phyloP scores from a whole-genome alignment of 148 eudicot genomes.

The Arctostaphylos glauca region DNA sequence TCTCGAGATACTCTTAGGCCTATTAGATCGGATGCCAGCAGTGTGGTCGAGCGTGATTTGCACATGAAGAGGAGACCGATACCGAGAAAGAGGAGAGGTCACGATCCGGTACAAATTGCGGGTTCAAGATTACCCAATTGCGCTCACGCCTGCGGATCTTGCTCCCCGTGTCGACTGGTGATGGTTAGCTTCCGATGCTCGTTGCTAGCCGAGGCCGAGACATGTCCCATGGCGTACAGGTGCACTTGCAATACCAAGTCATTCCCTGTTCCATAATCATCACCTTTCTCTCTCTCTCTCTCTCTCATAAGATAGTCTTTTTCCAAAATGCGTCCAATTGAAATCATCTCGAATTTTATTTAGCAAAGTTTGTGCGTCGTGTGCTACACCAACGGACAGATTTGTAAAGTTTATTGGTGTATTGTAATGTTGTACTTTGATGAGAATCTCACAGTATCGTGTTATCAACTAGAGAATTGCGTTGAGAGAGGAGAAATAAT shows the following conservation, averaged over 20 bases:
- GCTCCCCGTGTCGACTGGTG: conserved; percentile 72
- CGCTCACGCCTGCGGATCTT: conserved; percentile 76
- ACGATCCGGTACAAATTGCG: conserved; percentile 44
- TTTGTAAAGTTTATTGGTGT: too few species aligned
- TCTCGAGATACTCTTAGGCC: not conserved
- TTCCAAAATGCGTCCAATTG: not conserved
- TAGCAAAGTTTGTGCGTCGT: too few species aligned
- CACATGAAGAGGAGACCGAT: not conserved
- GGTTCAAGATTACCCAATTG: conserved; percentile 78
- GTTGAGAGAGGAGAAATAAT: too few species aligned
- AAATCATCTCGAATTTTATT: too few species aligned
- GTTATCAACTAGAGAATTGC: too few species aligned
- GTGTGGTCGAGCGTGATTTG: not conserved
- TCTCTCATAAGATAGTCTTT: not conserved
- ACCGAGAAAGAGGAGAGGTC: conserved; percentile 23
- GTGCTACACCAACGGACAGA: too few species aligned
- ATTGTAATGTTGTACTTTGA: too few species aligned
- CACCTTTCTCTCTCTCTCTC: not conserved
- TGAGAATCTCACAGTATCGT: too few species aligned
- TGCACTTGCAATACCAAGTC: conserved; percentile 80
- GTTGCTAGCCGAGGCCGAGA: conserved; percentile 62
- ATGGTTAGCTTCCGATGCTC: conserved; percentile 72
- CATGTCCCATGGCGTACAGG: conserved; percentile 86
- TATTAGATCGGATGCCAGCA: not conserved
- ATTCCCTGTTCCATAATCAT: conserved; percentile 61